Conservation (phyloP, 116 monocot genomes). For the Trichopus zeylanicus region DNA sequence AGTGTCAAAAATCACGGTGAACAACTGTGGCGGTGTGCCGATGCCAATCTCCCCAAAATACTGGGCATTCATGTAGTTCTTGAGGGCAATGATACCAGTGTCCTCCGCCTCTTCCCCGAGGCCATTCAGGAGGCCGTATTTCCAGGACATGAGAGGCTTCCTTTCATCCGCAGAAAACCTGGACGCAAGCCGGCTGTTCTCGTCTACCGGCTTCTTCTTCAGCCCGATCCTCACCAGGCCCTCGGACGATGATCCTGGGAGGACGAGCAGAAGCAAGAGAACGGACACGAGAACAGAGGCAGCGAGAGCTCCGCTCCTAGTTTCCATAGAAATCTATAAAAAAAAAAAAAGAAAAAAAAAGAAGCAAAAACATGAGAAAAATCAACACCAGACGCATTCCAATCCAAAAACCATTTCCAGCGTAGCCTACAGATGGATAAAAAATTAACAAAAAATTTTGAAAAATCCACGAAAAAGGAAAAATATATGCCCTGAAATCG, state of each 20-base stretch:
- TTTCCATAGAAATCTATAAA: conserved; percentile 9
- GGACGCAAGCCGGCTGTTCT: conserved; percentile 12
- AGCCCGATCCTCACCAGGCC: conserved; percentile 41
- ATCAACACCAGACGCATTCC: not conserved
- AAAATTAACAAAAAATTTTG: too few relatives aligned
- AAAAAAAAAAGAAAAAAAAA: not conserved
- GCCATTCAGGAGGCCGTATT: conserved; percentile 8
- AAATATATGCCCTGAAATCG: too few relatives aligned
- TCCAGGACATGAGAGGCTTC: not conserved
- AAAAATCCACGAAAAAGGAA: too few relatives aligned
- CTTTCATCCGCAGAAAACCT: conserved; percentile 10
- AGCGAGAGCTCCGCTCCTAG: not conserved
- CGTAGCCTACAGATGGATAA: not conserved
- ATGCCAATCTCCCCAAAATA: conserved; percentile 72
- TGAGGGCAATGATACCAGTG: conserved; percentile 40
- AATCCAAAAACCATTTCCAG: not conserved
- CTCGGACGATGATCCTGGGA: conserved; percentile 27
- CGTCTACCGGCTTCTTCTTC: conserved; percentile 39
- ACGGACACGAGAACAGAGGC: conserved; percentile 14
- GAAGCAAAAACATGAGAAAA: not conserved
- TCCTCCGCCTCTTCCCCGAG: conserved; percentile 4
- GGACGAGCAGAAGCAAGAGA: conserved; percentile 10
- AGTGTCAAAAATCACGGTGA: conserved; percentile 82
- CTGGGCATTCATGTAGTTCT: conserved; percentile 82
- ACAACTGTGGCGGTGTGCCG: conserved; percentile 68